Evolutionary conservation across 2,329 filamentous ascomycete genomes (phyloP).

Genomic region (Knufia petricola): DNA sequence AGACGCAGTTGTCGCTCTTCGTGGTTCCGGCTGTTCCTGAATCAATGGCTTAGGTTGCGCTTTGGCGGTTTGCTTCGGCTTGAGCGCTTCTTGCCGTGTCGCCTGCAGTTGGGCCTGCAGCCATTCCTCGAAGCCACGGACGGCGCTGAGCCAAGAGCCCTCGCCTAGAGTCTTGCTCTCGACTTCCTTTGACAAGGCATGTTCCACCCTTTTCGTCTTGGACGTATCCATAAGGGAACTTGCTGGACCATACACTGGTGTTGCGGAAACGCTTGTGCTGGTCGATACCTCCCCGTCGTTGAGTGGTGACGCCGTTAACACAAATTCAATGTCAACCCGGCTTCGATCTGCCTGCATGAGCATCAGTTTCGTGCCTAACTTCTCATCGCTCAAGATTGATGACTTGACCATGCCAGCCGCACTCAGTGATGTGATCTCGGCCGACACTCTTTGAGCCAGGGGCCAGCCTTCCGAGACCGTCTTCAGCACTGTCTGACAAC

Average conservation of each 20-base stretch:
- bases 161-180: slow-evolving; percentile 19
- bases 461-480: slow-evolving; percentile 37
- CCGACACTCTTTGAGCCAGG: slow-evolving; percentile 30
- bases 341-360: slow-evolving; percentile 16
- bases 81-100: neutral
- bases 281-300: slow-evolving; percentile 18
- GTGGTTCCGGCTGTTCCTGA: neutral
- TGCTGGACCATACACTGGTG: slow-evolving; percentile 14
- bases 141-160: slow-evolving; percentile 19
- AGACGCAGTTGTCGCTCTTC: neutral
- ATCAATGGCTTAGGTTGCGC: neutral
- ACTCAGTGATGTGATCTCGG: slow-evolving; percentile 36
- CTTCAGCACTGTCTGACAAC: slow-evolving; percentile 31
- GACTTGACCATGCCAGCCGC: slow-evolving; percentile 35
- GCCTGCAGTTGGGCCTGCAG: slow-evolving; percentile 11
- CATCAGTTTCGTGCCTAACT: slow-evolving; percentile 18
- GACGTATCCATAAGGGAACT: slow-evolving; percentile 13
- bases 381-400: slow-evolving; percentile 23
- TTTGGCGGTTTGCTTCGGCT: neutral
- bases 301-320: slow-evolving; percentile 13
- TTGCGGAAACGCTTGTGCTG: slow-evolving; percentile 16
- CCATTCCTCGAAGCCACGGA: slow-evolving; percentile 22
- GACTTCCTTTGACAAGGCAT: slow-evolving; percentile 20
- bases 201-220: slow-evolving; percentile 20
- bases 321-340: slow-evolving; percentile 22